A percentile compares a stretch with the other conserved stretches of the same genome.
Evolutionary conservation across 148 eudicot genomes (phyloP).

Genomic region (Cornus florida): DNA sequence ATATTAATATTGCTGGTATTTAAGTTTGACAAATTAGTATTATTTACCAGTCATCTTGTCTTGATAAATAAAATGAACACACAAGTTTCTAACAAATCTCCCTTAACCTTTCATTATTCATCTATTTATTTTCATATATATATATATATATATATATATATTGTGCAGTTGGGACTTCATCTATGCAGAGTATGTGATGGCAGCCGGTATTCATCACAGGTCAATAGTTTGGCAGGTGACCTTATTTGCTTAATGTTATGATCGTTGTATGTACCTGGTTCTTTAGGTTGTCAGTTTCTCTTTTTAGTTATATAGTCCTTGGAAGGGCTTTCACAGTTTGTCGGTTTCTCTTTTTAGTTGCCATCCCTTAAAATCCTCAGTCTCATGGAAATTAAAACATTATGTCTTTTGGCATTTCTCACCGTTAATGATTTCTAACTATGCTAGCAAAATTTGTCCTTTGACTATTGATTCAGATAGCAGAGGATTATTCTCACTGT

Average conservation of each 20-base stretch:
- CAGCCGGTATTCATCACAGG: slow-evolving; percentile 87
- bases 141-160: neutral
- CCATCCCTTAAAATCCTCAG: too few relatives aligned
- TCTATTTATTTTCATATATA: too few relatives aligned
- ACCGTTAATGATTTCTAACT: neutral
- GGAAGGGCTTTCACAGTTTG: too few relatives aligned
- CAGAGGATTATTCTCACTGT: slow-evolving; percentile 96
- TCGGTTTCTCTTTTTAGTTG: too few relatives aligned
- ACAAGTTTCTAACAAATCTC: too few relatives aligned
- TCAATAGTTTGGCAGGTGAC: slow-evolving; percentile 97
- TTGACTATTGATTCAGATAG: slow-evolving; percentile 55
- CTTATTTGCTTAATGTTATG: neutral
- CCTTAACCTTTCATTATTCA: too few relatives aligned
- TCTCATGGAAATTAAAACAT: neutral
- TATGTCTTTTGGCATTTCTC: slow-evolving; percentile 1
- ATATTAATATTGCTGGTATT: neutral
- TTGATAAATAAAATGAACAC: neutral
- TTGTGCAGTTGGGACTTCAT: slow-evolving; percentile 93
- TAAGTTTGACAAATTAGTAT: neutral
- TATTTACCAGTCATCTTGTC: neutral
- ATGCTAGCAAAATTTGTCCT: neutral
- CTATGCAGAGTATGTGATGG: slow-evolving; percentile 98
- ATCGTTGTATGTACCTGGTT: neutral
- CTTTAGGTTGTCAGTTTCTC: too few relatives aligned
- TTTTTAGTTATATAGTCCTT: too few relatives aligned